These are phyloP conservation scores for Pezicula carpinea DNA, from an alignment of 2,329 filamentous ascomycete genomes.

Conservation along the genomic window DNA sequence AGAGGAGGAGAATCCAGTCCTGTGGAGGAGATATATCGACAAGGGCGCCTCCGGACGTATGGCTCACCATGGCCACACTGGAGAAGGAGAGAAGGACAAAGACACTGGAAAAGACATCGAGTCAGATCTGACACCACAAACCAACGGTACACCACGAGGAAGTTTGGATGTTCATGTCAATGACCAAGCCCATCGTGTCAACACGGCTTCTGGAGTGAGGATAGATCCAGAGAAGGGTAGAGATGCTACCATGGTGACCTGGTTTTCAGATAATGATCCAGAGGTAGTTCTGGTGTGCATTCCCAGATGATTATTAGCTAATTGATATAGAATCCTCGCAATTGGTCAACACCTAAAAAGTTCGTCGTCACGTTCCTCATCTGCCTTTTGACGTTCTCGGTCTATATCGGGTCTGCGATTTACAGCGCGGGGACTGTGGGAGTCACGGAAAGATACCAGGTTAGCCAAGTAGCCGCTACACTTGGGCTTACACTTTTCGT, in stretches of 20 bases:
- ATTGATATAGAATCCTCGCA: constrained; percentile 23
- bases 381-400: constrained; percentile 10
- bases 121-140: not conserved
- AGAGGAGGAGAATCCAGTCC: constrained; percentile 41
- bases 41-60: constrained; percentile 43
- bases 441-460: constrained; percentile 38
- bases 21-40: constrained; percentile 45
- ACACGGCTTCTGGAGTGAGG: constrained; percentile 35
- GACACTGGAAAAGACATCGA: constrained; percentile 24
- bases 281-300: constrained; percentile 25
- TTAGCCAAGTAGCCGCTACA: constrained; percentile 38
- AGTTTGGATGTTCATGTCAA: constrained; percentile 13
- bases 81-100: constrained; percentile 21
- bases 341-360: constrained; percentile 6
- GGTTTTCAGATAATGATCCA: constrained; percentile 44
- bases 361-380: constrained; percentile 19
- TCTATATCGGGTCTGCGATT: constrained; percentile 34
- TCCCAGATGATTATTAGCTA: constrained; percentile 24
- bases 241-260: constrained; percentile 44
- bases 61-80: constrained; percentile 39
- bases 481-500: constrained; percentile 46
- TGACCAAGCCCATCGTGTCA: constrained; percentile 18
- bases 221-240: constrained; percentile 48
- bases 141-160: not conserved
- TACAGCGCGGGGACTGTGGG: constrained; percentile 40